A percentile compares a stretch with the other conserved stretches of the same genome.
phyloP scores from a whole-genome alignment of 441 rosid species.

The Gossypium davidsonii region DNA sequence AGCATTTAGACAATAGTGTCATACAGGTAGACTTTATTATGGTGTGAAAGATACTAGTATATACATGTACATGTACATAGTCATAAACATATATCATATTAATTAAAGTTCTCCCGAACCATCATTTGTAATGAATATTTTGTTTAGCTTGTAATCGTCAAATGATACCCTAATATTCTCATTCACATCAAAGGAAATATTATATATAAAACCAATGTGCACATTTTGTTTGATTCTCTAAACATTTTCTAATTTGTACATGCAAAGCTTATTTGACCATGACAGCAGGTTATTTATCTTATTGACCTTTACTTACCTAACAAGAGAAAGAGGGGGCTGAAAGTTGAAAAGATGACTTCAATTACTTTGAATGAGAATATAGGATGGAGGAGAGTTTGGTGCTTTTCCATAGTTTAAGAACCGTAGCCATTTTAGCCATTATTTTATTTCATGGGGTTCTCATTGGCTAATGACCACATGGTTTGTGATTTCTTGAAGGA shows the following conservation, averaged over 20 bases:
- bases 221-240: background rate
- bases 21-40: background rate
- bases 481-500: background rate
- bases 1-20: background rate
- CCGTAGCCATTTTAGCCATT: background rate
- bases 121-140: background rate
- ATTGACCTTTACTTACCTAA: slow-evolving; percentile 9
- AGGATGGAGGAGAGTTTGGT: slow-evolving; percentile 20
- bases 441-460: slow-evolving; percentile 8
- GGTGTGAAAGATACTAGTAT: background rate
- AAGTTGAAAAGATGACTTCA: slow-evolving; percentile 13
- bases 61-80: background rate
- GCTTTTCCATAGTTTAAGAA: slow-evolving; percentile 14
- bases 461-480: slow-evolving; percentile 7
- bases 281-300: background rate
- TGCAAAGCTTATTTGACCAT: slow-evolving; percentile 4
- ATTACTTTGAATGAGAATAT: slow-evolving; percentile 10
- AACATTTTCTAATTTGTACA: background rate
- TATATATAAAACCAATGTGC: background rate
- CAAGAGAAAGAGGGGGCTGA: slow-evolving; percentile 1
- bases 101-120: background rate
- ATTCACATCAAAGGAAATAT: background rate
- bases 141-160: background rate
- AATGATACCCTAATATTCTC: background rate
- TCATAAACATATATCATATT: background rate